Percentiles rank a stretch among this genome's conserved stretches.
Conservation (phyloP, 805 yeast genomes). For the Candida ipomoeae region DNA sequence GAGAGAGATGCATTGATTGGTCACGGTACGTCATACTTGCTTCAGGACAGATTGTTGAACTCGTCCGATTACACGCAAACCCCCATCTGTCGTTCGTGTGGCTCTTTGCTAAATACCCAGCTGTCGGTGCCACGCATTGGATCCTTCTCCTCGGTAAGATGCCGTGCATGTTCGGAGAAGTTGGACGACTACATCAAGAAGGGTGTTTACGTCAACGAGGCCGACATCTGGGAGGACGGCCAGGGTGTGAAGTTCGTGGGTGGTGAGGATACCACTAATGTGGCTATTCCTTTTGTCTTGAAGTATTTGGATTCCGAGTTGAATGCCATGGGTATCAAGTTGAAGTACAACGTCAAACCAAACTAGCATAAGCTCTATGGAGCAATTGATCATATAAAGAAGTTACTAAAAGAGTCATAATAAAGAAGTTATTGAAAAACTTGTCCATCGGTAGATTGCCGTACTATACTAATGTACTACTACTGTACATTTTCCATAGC, state of each 20-base stretch:
- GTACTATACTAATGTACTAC: no score
- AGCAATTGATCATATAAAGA: neutral
- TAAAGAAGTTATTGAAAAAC: no score
- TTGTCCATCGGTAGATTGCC: no score
- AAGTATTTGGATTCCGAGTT: slow-evolving; percentile 92
- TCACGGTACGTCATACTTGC: slow-evolving; percentile 92
- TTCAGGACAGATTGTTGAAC: slow-evolving; percentile 92
- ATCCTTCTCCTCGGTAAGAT: slow-evolving; percentile 66
- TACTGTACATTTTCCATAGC: no score
- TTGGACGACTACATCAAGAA: slow-evolving; percentile 52
- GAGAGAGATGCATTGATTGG: slow-evolving; percentile 99
- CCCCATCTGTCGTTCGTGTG: slow-evolving; percentile 86
- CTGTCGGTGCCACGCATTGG: slow-evolving; percentile 90
- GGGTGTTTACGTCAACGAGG: slow-evolving; percentile 53
- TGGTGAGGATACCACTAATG: slow-evolving; percentile 90
- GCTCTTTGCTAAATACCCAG: slow-evolving; percentile 86
- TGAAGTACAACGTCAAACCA: slow-evolving; percentile 84
- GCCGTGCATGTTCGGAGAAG: slow-evolving; percentile 85
- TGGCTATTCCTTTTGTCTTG: slow-evolving; percentile 94
- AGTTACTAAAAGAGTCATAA: neutral
- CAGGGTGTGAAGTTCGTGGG: slow-evolving; percentile 89
- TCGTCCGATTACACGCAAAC: slow-evolving; percentile 95
- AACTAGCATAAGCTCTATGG: slow-evolving; percentile 11
- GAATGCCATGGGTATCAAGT: slow-evolving; percentile 95
- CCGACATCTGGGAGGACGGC: slow-evolving; percentile 95